These are phyloP conservation scores for Claviceps quebecensis DNA, from an alignment of 2,329 filamentous ascomycete species.

Conservation along the genomic window DNA sequence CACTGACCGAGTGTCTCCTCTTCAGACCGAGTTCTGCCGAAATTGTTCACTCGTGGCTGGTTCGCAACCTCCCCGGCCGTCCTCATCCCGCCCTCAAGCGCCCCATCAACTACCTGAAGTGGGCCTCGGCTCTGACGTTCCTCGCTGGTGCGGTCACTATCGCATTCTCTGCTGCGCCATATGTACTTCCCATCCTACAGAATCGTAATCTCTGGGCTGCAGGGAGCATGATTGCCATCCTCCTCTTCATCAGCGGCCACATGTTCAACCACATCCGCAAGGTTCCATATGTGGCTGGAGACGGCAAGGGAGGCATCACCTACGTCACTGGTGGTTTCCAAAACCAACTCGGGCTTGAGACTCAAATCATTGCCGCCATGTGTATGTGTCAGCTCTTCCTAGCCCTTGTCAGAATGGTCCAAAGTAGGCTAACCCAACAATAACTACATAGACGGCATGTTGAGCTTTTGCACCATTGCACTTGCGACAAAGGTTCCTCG, in stretches of 20 bases:
- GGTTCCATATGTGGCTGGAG: constrained; percentile 77
- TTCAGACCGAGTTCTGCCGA: constrained; percentile 61
- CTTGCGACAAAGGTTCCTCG: constrained; percentile 86
- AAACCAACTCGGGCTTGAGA: constrained; percentile 87
- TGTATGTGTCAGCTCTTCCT: constrained; percentile 42
- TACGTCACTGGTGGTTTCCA: constrained; percentile 91
- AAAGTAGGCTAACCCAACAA: neutral
- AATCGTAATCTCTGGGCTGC: constrained; percentile 92
- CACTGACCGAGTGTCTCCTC: neutral
- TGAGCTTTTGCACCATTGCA: constrained; percentile 84
- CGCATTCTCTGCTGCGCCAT: constrained; percentile 58
- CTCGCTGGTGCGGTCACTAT: constrained; percentile 56
- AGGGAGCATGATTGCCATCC: constrained; percentile 72
- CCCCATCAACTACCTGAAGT: constrained; percentile 75
- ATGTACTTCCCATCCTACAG: constrained; percentile 66
- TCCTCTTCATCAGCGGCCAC: constrained; percentile 89
- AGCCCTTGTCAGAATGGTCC: neutral
- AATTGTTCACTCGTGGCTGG: constrained; percentile 63
- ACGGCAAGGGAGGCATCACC: constrained; percentile 71
- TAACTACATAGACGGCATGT: constrained; percentile 39
- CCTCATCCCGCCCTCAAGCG: constrained; percentile 67
- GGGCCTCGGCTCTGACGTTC: constrained; percentile 53
- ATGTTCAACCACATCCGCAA: constrained; percentile 99
- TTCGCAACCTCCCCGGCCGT: constrained; percentile 61
- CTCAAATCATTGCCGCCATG: constrained; percentile 83